Conservation (phyloP, 2,329 filamentous ascomycete genomes). For the Sporothrix curviconia region DNA sequence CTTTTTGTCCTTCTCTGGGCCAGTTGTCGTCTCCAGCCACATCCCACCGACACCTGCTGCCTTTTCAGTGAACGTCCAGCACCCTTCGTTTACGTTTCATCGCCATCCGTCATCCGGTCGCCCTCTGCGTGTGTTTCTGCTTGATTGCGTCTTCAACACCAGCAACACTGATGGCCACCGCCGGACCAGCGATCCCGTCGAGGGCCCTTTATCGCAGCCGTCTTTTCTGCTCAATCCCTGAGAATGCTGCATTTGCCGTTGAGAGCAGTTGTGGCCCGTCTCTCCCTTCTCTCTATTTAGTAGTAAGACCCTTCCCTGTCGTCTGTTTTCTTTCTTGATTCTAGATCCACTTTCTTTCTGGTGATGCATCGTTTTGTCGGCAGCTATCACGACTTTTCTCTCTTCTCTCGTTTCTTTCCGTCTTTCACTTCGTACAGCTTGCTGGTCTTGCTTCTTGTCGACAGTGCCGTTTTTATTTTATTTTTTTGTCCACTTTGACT, state of each 20-base stretch:
- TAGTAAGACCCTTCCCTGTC: neutral
- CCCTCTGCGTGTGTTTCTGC: neutral
- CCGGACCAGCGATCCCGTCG: neutral
- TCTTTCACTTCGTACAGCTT: slow-evolving; percentile 8
- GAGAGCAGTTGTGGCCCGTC: no score
- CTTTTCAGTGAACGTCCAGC: no score
- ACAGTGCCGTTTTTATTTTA: slow-evolving; percentile 7
- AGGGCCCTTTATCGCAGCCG: no score
- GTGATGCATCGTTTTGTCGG: neutral
- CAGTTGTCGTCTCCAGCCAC: neutral
- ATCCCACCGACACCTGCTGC: no score
- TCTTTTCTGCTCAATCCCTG: no score
- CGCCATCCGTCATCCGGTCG: neutral
- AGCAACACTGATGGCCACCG: neutral
- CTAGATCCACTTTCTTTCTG: neutral
- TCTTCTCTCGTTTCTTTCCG: neutral
- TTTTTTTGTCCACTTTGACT: neutral
- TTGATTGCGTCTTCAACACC: neutral
- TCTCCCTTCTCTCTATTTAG: neutral
- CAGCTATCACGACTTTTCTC: neutral
- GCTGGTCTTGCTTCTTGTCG: slow-evolving; percentile 14
- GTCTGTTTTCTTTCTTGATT: neutral
- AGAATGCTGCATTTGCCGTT: no score
- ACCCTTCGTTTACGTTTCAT: slow-evolving; percentile 4
- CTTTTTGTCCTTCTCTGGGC: no score